These are phyloP conservation scores for Capsicum rhomboideum DNA, from an alignment of 257 asterid species.

Conservation along the genomic window DNA sequence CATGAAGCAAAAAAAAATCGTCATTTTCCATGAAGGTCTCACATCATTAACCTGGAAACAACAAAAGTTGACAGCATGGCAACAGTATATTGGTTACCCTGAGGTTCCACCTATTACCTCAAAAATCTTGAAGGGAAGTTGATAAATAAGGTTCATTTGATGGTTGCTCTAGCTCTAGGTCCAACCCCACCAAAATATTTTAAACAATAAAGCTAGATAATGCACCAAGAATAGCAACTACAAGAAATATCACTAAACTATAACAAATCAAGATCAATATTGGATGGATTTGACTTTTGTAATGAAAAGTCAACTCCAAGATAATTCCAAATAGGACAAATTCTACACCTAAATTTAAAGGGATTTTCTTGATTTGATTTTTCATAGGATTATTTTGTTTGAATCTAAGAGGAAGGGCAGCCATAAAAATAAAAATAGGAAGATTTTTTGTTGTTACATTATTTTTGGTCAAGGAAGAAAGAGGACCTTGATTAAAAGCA, in stretches of 20 bases:
- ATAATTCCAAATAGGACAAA: background rate
- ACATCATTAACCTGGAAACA: slow-evolving; percentile 57
- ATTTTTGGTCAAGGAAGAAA: too few relatives aligned
- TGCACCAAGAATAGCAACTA: slow-evolving; percentile 18
- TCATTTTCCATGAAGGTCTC: slow-evolving; percentile 74
- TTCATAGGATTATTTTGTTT: background rate
- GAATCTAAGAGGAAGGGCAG: slow-evolving; percentile 52
- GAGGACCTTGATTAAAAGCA: slow-evolving; percentile 45
- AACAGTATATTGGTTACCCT: slow-evolving; percentile 35
- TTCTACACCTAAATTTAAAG: background rate
- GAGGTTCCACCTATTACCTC: slow-evolving; percentile 81
- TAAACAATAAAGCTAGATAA: slow-evolving; percentile 22
- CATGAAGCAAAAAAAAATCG: slow-evolving; percentile 62
- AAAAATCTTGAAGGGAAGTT: slow-evolving; percentile 66
- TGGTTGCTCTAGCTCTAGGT: slow-evolving; percentile 52
- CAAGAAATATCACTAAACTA: background rate
- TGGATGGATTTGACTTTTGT: slow-evolving; percentile 17
- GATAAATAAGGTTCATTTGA: slow-evolving; percentile 68
- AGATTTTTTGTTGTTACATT: slow-evolving; percentile 19
- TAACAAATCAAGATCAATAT: slow-evolving; percentile 4
- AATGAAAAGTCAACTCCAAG: background rate
- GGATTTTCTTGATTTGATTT: slow-evolving; percentile 3
- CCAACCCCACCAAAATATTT: slow-evolving; percentile 17
- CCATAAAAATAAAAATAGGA: slow-evolving; percentile 40
- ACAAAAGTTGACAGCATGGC: slow-evolving; percentile 39